A percentile compares a stretch with the other conserved stretches of the same genome.
phyloP scores from a whole-genome alignment of 2,329 filamentous ascomycete genomes.

The Septoria linicola region DNA sequence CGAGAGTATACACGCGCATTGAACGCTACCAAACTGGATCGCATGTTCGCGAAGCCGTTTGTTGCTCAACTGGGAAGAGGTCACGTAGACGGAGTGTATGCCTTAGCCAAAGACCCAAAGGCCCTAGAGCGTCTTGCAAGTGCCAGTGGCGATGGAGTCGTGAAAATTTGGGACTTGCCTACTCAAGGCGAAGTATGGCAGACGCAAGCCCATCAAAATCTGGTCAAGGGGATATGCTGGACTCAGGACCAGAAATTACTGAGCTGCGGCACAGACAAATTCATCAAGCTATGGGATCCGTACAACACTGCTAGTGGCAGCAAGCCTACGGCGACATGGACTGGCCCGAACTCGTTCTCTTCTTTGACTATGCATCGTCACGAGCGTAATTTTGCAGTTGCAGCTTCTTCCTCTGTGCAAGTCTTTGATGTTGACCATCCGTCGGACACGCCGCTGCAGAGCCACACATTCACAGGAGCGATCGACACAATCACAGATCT shows the following conservation, averaged over 20 bases:
- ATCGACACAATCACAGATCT: constrained; percentile 88
- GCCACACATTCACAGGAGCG: constrained; percentile 80
- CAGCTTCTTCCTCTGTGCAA: constrained; percentile 71
- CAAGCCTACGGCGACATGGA: constrained; percentile 78
- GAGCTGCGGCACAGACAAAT: constrained; percentile 81
- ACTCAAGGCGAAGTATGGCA: constrained; percentile 73
- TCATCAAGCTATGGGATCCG: constrained; percentile 88
- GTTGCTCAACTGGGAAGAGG: constrained; percentile 82
- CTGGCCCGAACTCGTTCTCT: constrained; percentile 80
- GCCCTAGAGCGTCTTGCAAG: constrained; percentile 60
- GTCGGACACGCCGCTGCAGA: constrained; percentile 73
- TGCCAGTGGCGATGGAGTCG: constrained; percentile 84
- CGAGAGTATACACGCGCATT: constrained; percentile 77
- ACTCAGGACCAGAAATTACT: constrained; percentile 80
- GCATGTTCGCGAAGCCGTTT: constrained; percentile 86
- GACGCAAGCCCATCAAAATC: constrained; percentile 82
- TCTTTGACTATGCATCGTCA: constrained; percentile 79
- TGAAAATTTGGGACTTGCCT: constrained; percentile 88
- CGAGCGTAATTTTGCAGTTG: constrained; percentile 73
- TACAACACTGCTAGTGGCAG: constrained; percentile 69
- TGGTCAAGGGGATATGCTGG: constrained; percentile 90
- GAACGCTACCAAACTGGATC: constrained; percentile 87
- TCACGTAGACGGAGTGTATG: constrained; percentile 77
- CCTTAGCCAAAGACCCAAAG: constrained; percentile 50
- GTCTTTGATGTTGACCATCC: constrained; percentile 85